Evolutionary conservation across 1,284 basidiomycete species (phyloP), one percentile per base, ranked within the genome.

Genomic region (Cutaneotrichosporon cutaneum): DNA sequence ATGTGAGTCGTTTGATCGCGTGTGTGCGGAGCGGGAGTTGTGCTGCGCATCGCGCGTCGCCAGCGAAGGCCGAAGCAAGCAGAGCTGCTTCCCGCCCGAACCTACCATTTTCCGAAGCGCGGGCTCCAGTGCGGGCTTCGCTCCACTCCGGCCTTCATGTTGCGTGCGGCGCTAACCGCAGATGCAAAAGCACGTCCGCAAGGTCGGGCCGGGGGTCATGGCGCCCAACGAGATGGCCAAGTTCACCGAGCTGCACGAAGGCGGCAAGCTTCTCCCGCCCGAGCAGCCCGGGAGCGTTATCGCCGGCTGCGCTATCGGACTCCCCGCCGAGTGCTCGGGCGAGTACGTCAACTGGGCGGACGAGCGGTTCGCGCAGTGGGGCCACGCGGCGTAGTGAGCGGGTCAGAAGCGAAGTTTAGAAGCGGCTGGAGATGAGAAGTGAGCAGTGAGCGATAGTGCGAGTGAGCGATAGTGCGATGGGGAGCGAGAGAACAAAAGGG

Each of bases 301-400:
- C 32, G 83, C 83, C 6, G 81, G 80, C 0, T 67, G 83, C 6
- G 82, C 82, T 0, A 66, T 81, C 2, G 82, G 78, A 1, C 72
- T 68, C 2, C 66, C 66, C 2, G 55, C 61, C 4, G 68, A 75
- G 11, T 63, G 77, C 24, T 80, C 74, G 9, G 83, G 83, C n/a
- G 72, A 78, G 50, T 85, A 82, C 57, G 64, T 83, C 52, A 77
- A 79, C 57, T 85, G 82, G 82, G 77, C 72, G 26, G 77, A 78
- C 36, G 76, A 76, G 52, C 62, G 74, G 5, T 66, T 77, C 24
- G 36, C 54, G 14, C 35, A 53, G 55, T 68, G 61, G 63, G 50
- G 61, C 27, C 57, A 53, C 26, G 10, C 57, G 56, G 51, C 22
- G 30, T 58, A 42, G 21, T 30, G 30, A 30, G 30, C 30, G 30